These are phyloP conservation scores for Rosa lucieae DNA, from an alignment of 306 rosid genomes.

Conservation along the genomic window DNA sequence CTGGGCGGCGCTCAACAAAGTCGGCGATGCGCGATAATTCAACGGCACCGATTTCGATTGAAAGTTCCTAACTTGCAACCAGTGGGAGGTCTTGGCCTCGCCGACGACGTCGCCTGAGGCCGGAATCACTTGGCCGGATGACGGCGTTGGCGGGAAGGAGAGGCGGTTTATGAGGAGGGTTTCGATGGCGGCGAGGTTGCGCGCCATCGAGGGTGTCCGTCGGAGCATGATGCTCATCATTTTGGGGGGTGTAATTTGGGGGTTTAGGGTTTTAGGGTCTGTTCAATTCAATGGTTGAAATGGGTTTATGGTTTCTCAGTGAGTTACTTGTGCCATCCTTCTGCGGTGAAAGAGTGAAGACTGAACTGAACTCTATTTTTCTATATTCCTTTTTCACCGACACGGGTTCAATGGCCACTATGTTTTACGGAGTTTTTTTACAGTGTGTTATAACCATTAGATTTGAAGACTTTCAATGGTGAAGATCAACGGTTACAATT, in stretches of 20 bases:
- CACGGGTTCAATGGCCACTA: neutral
- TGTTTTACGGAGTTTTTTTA: too few species aligned
- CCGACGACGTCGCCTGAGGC: neutral
- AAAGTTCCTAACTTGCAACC: constrained; percentile 37
- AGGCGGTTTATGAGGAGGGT: constrained; percentile 6
- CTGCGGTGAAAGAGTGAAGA: too few species aligned
- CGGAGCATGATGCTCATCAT: constrained; percentile 16
- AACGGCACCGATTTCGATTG: constrained; percentile 51
- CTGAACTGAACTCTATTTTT: too few species aligned
- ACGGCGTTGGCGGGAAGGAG: neutral
- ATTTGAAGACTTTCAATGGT: too few species aligned
- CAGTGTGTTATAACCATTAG: too few species aligned
- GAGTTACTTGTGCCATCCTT: too few species aligned
- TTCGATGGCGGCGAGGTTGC: constrained; percentile 6
- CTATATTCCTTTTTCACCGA: too few species aligned
- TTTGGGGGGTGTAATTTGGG: neutral
- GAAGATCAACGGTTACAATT: too few species aligned
- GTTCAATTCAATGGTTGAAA: neutral
- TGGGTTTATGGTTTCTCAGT: neutral
- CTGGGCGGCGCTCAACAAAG: constrained; percentile 33
- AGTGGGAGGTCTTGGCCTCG: constrained; percentile 10
- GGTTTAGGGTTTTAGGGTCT: neutral
- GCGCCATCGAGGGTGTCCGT: neutral
- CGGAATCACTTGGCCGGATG: neutral
- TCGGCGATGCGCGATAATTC: constrained; percentile 51